These are phyloP conservation scores for Castanea crenata DNA, from an alignment of 306 rosid genomes.

Conservation along the genomic window DNA sequence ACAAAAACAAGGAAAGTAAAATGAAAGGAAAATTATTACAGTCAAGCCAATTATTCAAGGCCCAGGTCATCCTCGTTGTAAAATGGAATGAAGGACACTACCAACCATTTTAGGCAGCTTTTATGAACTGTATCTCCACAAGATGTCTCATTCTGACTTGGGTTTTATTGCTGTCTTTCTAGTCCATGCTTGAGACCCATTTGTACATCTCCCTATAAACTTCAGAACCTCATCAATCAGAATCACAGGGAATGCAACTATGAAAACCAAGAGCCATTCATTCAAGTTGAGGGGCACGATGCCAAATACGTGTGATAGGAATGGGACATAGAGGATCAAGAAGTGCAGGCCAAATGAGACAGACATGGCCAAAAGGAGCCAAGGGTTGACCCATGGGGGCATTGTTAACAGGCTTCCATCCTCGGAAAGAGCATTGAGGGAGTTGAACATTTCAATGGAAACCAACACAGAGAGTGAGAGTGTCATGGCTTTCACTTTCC, in stretches of 20 bases:
- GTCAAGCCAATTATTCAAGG: slow-evolving; percentile 31
- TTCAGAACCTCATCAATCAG: slow-evolving; percentile 62
- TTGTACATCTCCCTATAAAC: slow-evolving; percentile 49
- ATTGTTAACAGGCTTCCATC: slow-evolving; percentile 84
- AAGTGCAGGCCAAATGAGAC: slow-evolving; percentile 87
- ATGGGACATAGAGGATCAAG: slow-evolving; percentile 83
- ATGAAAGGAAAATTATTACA: slow-evolving; percentile 20
- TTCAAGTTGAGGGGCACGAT: slow-evolving; percentile 77
- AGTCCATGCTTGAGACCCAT: slow-evolving; percentile 29
- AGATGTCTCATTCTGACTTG: slow-evolving; percentile 57
- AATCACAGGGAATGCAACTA: slow-evolving; percentile 52
- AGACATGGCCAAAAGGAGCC: slow-evolving; percentile 94
- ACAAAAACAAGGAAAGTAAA: not conserved
- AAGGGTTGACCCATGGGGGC: slow-evolving; percentile 99
- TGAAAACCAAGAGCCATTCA: slow-evolving; percentile 59
- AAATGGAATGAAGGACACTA: slow-evolving; percentile 28
- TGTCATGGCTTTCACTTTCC: slow-evolving; percentile 86
- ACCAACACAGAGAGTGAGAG: slow-evolving; percentile 91
- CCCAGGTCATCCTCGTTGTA: slow-evolving; percentile 32
- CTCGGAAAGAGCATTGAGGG: slow-evolving; percentile 87
- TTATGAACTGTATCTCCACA: slow-evolving; percentile 19
- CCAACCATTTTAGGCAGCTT: not conserved
- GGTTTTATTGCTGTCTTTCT: slow-evolving; percentile 41
- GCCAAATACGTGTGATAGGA: slow-evolving; percentile 74
- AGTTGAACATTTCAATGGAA: slow-evolving; percentile 95